Base-by-base conservation (phyloP, 352 stramenopile genomes). In the Phytophthora pini region DNA sequence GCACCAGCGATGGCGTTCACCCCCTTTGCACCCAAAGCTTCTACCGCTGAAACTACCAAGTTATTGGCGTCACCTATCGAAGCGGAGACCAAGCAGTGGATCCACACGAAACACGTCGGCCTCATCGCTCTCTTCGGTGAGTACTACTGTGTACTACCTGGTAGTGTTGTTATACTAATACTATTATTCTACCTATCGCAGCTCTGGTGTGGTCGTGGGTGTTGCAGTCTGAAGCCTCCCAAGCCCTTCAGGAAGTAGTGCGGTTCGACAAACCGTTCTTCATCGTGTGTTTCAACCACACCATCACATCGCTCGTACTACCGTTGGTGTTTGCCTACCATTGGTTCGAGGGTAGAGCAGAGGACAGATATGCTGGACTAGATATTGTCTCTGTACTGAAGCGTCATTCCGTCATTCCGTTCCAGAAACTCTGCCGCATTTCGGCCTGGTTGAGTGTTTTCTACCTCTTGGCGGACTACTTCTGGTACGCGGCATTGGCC, bases 241-340 rank as follows among this genome's bases (percentile, higher is more conserved):
- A 68, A 43, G 58, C 57, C 51, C 59, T 68, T 9, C 68, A 79
- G 68, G 63, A 59, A 5, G 63, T 61, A 17, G 46, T 69, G 13
- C 45, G 65, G 45, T 84, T 84, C 58, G 78, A 80, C 67, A 84
- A 84, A 64, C 78, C 78, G 3, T 84, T 82, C 51, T 84, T 87
- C 73, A 79, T 87, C 41, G 76, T 87, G 24, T 81, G 78, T 36
- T 87, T 84, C 59, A 81, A 85, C 49, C 79, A 85, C 62, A 77
- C 66, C 1, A 64, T 65, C 24, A 82, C 75, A 26, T 70, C 70
- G 54, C 10, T 77, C 9, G 60, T 84, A 20, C 59, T 87, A 7
- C 74, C 75, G 9, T 39, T 82, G 12, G 44, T 81, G 24, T 55
- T 77, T 17, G 31, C 60, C 0, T 84, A 77, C 41, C 72, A 79